phyloP scores from a whole-genome alignment of 2,329 filamentous ascomycete genomes.

The Fusarium sp. region DNA sequence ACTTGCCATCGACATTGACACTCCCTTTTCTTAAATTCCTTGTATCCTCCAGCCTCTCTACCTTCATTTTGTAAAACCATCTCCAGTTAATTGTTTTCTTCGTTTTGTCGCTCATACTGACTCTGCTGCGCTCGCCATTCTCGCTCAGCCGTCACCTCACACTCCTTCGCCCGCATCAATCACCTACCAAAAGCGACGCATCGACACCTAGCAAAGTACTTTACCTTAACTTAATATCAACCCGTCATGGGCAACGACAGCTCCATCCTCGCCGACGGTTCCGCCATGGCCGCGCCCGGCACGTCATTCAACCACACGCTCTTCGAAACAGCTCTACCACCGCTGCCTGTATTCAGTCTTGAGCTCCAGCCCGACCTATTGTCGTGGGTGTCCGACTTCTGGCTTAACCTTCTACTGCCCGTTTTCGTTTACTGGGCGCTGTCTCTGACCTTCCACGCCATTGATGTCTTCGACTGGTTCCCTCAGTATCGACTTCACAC shows the following conservation, averaged over 20 bases:
- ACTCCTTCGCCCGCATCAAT: conserved; percentile 14
- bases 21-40: conserved; percentile 40
- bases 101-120: conserved; percentile 11
- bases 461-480: conserved; percentile 88
- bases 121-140: conserved; percentile 17
- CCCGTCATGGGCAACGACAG: conserved; percentile 58
- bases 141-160: conserved; percentile 7
- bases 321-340: conserved; percentile 75
- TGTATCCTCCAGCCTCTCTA: conserved; percentile 30
- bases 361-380: conserved; percentile 78
- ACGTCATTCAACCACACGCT: conserved; percentile 63
- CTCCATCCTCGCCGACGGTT: conserved; percentile 49
- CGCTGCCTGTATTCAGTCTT: conserved; percentile 85
- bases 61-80: conserved; percentile 38
- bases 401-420: conserved; percentile 80
- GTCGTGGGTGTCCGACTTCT: conserved; percentile 83
- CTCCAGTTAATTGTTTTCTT: conserved; percentile 30
- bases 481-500: conserved; percentile 95
- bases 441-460: conserved; percentile 87
- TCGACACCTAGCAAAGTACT: conserved; percentile 23
- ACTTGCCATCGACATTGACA: conserved; percentile 36
- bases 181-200: conserved; percentile 27
- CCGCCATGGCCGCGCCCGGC: conserved; percentile 56
- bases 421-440: conserved; percentile 89
- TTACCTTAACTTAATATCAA: conserved; percentile 17